Evolutionary conservation across 306 rosid species (phyloP).

Genomic region (Calophaca sinica): DNA sequence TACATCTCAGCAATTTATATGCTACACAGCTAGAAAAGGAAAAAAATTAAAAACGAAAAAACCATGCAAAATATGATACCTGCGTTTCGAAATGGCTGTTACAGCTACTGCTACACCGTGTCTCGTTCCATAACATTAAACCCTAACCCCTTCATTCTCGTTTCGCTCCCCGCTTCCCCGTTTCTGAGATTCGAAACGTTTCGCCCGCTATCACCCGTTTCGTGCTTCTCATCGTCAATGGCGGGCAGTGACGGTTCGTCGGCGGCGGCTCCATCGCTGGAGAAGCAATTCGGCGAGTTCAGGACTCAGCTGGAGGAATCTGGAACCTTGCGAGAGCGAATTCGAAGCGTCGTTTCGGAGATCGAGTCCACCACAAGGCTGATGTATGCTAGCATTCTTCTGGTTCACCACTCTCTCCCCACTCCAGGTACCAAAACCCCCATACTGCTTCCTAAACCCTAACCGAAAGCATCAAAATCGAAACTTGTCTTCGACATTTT

Average conservation of each 20-base stretch:
- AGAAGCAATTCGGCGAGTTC: conserved; percentile 78
- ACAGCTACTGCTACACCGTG: no score
- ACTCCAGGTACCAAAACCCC: conserved; percentile 63
- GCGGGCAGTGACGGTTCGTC: conserved; percentile 52
- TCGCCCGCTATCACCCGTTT: no score
- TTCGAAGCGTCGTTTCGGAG: conserved; percentile 75
- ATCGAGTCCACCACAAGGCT: conserved; percentile 81
- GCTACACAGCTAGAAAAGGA: no score
- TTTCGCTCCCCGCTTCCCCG: no score
- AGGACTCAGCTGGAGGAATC: conserved; percentile 75
- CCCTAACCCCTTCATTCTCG: no score
- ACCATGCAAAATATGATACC: no score
- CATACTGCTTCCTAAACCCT: conserved; percentile 9
- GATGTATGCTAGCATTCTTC: conserved; percentile 75
- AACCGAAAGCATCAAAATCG: not conserved
- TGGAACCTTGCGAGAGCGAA: conserved; percentile 76
- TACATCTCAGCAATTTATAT: no score
- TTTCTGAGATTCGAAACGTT: no score
- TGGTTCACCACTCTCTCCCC: conserved; percentile 88
- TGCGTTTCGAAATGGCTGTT: no score
- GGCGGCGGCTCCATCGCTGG: conserved; percentile 51
- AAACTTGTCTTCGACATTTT: conserved; percentile 29
- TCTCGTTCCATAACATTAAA: no score
- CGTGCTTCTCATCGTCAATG: no score
- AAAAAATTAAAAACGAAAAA: no score